These are phyloP conservation scores for Paratrimastix pyriformis DNA, from an alignment of 78 protist species.

Conservation along the genomic window DNA sequence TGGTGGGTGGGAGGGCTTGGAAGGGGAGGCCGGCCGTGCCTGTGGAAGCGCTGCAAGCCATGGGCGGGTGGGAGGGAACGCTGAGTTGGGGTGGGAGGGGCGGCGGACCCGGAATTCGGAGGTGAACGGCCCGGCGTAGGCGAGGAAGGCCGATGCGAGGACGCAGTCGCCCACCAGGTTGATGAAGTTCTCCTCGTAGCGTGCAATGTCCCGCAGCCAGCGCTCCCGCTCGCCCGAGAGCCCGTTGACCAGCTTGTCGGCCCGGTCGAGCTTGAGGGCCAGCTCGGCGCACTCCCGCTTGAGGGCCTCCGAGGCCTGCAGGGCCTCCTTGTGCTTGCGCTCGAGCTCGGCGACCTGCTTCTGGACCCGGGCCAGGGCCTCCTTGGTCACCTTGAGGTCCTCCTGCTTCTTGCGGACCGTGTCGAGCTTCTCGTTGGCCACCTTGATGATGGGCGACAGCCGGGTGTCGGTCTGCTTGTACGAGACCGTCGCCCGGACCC, in stretches of 20 bases:
- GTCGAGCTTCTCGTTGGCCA: slow-evolving; percentile 10
- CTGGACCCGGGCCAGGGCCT: slow-evolving; percentile 6
- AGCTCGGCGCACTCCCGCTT: slow-evolving; percentile 40
- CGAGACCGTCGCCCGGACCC: slow-evolving; percentile 55
- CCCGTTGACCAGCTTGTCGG: slow-evolving; percentile 62
- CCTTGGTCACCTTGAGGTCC: slow-evolving; percentile 29
- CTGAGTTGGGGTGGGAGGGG: too few species aligned
- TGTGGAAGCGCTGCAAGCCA: too few species aligned
- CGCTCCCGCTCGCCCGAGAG: slow-evolving; percentile 64
- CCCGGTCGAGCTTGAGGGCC: slow-evolving; percentile 59
- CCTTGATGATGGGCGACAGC: slow-evolving; percentile 60
- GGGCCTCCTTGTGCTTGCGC: slow-evolving; percentile 26
- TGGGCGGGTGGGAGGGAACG: too few species aligned
- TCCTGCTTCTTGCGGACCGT: not conserved
- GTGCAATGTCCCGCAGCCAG: slow-evolving; percentile 48
- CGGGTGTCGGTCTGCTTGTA: slow-evolving; percentile 35
- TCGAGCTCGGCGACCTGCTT: slow-evolving; percentile 20
- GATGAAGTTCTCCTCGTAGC: slow-evolving; percentile 12
- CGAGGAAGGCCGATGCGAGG: slow-evolving; percentile 67
- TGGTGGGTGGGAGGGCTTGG: too few species aligned
- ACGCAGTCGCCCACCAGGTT: slow-evolving; percentile 67
- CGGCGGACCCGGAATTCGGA: slow-evolving; percentile 59
- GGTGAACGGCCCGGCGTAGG: slow-evolving; percentile 77
- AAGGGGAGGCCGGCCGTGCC: too few species aligned
- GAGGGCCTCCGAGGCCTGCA: slow-evolving; percentile 36